Conservation (phyloP, 2,329 filamentous ascomycete genomes). For the Penicillium oxalicum region DNA sequence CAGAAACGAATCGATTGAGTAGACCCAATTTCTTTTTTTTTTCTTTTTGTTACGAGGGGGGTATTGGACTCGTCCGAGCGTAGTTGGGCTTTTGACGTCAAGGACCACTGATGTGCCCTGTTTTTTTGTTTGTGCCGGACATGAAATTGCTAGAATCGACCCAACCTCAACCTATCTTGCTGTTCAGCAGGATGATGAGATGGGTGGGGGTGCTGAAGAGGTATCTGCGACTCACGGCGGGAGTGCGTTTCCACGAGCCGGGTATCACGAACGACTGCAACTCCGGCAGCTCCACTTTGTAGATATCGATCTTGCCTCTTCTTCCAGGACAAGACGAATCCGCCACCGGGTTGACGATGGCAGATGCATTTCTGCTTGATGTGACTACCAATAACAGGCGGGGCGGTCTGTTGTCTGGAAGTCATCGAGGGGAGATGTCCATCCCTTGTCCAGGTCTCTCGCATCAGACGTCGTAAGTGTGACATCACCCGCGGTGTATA, state of each 20-base stretch:
- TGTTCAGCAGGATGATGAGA: constrained; percentile 2
- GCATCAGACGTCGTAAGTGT: constrained; percentile 23
- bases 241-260: constrained; percentile 5
- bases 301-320: not conserved
- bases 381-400: constrained; percentile 1
- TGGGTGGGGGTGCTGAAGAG: constrained; percentile 11
- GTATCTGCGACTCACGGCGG: constrained; percentile 1
- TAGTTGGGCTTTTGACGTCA: constrained; percentile 12
- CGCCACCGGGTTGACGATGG: constrained; percentile 10
- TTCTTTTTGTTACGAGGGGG: too few relatives aligned
- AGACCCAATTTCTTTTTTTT: not conserved
- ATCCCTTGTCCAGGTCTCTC: constrained; percentile 1
- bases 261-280: constrained; percentile 2
- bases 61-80: too few relatives aligned
- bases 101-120: not conserved
- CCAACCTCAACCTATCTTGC: too few relatives aligned
- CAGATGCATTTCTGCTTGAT: constrained; percentile 8
- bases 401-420: too few relatives aligned
- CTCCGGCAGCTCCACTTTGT: constrained; percentile 8
- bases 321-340: constrained; percentile 3
- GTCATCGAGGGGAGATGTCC: constrained; percentile 11
- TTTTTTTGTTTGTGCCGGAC: too few relatives aligned
- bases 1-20: not conserved
- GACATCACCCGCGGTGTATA: constrained; percentile 23
- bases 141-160: too few relatives aligned